A percentile compares a stretch with the other conserved stretches of the same genome.
phyloP scores from a whole-genome alignment of 768 basidiomycete genomes.

The Lactarius hatsudake region DNA sequence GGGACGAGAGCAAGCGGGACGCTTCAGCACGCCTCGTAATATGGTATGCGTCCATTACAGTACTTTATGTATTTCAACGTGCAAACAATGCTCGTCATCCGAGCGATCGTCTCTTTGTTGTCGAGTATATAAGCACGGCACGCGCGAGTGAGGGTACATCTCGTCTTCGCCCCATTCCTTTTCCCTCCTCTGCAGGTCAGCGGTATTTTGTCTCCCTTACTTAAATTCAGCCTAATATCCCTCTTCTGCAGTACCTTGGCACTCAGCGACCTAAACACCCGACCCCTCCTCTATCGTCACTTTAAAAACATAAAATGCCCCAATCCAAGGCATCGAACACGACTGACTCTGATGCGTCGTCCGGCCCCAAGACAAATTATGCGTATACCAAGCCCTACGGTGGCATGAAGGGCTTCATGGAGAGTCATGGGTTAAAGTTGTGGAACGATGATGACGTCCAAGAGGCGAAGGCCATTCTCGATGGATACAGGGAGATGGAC shows the following conservation, averaged over 20 bases:
- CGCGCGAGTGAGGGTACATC: too few relatives aligned
- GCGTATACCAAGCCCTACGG: slow-evolving; percentile 18
- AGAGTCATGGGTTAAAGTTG: slow-evolving; percentile 28
- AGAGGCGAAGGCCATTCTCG: slow-evolving; percentile 28
- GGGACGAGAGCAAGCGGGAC: too few relatives aligned
- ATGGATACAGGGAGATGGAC: slow-evolving; percentile 12
- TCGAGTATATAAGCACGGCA: not conserved
- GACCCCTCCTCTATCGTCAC: not conserved
- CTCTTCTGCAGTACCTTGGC: not conserved
- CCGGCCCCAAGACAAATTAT: slow-evolving; percentile 9
- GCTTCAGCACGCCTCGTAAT: too few relatives aligned
- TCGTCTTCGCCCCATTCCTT: not conserved
- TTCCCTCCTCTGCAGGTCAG: not conserved
- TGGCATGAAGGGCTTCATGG: slow-evolving; percentile 28
- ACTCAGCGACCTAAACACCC: not conserved
- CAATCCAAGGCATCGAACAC: not conserved
- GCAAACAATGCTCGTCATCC: not conserved
- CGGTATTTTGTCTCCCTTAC: not conserved
- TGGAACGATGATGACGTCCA: slow-evolving; percentile 24
- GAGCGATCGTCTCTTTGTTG: not conserved
- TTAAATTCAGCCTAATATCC: not conserved
- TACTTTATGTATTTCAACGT: not conserved
- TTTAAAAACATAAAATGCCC: slow-evolving; percentile 1
- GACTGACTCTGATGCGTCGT: not conserved
- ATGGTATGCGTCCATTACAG: not conserved